phyloP scores from a whole-genome alignment of 2,329 filamentous ascomycete genomes.

The Claviceps citrina region DNA sequence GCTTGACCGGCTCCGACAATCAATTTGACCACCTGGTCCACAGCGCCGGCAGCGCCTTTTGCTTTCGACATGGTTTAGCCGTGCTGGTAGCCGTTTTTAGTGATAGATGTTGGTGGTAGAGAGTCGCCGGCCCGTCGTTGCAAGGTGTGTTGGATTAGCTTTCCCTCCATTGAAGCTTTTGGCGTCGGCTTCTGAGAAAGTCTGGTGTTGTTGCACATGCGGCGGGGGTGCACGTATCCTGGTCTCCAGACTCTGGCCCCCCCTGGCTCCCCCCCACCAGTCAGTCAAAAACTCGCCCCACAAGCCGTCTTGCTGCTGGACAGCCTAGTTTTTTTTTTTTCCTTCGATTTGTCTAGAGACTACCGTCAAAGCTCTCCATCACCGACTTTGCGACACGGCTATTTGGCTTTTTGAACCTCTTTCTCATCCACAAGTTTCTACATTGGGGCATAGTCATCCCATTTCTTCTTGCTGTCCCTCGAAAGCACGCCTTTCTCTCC shows the following conservation, averaged over 20 bases:
- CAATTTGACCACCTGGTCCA: conserved; percentile 80
- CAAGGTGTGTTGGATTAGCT: not conserved
- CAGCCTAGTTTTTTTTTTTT: conserved; percentile 1
- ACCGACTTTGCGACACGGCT: not conserved
- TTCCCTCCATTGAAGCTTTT: not conserved
- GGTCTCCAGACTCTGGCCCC: not conserved
- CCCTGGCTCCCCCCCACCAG: no score
- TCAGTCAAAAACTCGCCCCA: conserved; percentile 3
- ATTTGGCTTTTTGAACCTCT: no score
- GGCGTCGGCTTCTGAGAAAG: not conserved
- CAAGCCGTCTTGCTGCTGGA: not conserved
- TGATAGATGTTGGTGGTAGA: conserved; percentile 7
- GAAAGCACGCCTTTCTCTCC: not conserved
- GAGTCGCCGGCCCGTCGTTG: conserved; percentile 1
- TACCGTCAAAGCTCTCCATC: not conserved
- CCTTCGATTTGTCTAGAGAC: no score
- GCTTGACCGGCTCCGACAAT: conserved; percentile 95
- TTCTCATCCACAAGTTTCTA: no score
- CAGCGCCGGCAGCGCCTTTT: conserved; percentile 22
- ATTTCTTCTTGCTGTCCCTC: not conserved
- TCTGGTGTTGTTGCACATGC: not conserved
- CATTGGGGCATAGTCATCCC: not conserved
- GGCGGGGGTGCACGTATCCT: conserved; percentile 1
- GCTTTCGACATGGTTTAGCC: conserved; percentile 35
- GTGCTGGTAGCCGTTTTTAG: conserved; percentile 7